Conservation (phyloP, 148 eudicot genomes). For the Euryodendron excelsum region DNA sequence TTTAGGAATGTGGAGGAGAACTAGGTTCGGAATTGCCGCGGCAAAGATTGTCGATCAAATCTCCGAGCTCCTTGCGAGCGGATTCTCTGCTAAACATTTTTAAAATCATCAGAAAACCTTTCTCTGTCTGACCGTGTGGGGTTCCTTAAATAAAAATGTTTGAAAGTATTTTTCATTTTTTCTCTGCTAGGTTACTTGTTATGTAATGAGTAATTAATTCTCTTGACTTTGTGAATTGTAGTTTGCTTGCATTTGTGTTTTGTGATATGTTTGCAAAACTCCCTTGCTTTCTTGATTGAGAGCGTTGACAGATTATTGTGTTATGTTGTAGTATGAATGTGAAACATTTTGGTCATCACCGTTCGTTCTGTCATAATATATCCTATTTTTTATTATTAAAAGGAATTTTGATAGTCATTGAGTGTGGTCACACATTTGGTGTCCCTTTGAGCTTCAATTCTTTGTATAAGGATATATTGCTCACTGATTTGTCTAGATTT, state of each 20-base stretch:
- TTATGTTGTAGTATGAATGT: neutral
- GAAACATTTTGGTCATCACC: neutral
- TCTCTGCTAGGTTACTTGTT: neutral
- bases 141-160: neutral
- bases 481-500: neutral
- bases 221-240: neutral
- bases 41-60: slow-evolving; percentile 66
- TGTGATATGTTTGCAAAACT: neutral
- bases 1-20: slow-evolving; percentile 38
- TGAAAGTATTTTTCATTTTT: neutral
- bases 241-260: neutral
- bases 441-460: neutral
- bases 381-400: neutral
- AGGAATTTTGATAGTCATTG: neutral
- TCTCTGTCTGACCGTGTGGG: too few species aligned
- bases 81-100: slow-evolving; percentile 92
- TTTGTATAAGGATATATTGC: slow-evolving; percentile 75
- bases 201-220: neutral
- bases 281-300: neutral
- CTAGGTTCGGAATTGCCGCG: slow-evolving; percentile 18
- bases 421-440: neutral
- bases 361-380: neutral
- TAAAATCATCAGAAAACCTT: too few species aligned
- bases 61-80: slow-evolving; percentile 77
- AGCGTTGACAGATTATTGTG: neutral